Conservation (phyloP, 176 grass and related monocot genomes). For the Zea luxurians region DNA sequence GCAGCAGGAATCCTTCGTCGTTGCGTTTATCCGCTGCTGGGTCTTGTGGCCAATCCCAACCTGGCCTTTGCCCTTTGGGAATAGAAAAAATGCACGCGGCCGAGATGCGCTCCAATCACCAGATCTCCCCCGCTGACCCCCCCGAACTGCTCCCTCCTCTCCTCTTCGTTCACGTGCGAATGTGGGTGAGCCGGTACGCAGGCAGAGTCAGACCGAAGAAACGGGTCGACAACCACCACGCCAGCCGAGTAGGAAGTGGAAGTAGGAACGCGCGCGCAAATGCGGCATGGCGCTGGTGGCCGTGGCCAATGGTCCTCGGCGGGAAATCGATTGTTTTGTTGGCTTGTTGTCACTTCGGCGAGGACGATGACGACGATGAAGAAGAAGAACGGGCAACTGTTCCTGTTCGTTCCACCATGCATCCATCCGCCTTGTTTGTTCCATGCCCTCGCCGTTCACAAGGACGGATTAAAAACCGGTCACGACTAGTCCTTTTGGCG, state of each 20-base stretch:
- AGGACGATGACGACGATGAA: not conserved
- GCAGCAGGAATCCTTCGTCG: not conserved
- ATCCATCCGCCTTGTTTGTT: no score
- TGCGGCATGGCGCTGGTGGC: not conserved
- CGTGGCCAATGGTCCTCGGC: not conserved
- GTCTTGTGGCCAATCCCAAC: not conserved
- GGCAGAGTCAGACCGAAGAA: not conserved
- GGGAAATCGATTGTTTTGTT: not conserved
- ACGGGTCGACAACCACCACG: not conserved
- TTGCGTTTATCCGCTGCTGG: not conserved
- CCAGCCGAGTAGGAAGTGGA: no score
- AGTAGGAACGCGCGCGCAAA: not conserved
- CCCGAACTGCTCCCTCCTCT: not conserved
- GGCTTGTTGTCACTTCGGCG: not conserved
- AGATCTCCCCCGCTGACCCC: slow-evolving; percentile 5
- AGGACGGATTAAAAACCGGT: slow-evolving; percentile 2
- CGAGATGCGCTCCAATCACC: slow-evolving; percentile 29
- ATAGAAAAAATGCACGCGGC: slow-evolving; percentile 1
- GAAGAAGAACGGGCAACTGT: not conserved
- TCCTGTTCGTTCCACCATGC: not conserved
- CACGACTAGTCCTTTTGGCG: slow-evolving; percentile 25
- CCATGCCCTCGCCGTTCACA: not conserved
- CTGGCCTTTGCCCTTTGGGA: not conserved
- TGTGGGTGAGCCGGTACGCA: not conserved
- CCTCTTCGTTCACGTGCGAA: not conserved